Evolutionary conservation across 2,329 filamentous ascomycete species (phyloP).

Genomic region (Sclerotinia sclerotiorum): DNA sequence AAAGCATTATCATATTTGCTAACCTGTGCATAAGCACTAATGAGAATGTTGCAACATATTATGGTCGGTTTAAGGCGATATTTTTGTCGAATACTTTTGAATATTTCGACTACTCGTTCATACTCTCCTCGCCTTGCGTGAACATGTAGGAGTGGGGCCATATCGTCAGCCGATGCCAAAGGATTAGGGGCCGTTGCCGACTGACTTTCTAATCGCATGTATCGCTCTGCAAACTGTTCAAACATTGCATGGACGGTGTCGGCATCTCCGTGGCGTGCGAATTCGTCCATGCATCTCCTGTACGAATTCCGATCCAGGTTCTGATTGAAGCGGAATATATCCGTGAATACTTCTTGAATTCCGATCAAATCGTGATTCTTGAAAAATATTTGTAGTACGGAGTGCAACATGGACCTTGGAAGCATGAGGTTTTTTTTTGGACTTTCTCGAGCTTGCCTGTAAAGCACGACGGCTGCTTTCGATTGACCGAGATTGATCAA

Average conservation of each 20-base stretch:
- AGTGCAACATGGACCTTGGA: constrained; percentile 32
- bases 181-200: background rate
- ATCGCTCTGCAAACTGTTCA: constrained; percentile 40
- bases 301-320: constrained; percentile 39
- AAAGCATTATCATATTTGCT: constrained; percentile 67
- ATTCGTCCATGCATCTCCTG: constrained; percentile 42
- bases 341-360: constrained; percentile 43
- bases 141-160: constrained; percentile 65
- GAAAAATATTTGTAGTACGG: constrained; percentile 40
- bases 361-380: constrained; percentile 38
- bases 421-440: constrained; percentile 26
- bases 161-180: constrained; percentile 30
- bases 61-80: constrained; percentile 58
- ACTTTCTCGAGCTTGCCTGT: constrained; percentile 31
- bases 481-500: constrained; percentile 30
- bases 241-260: constrained; percentile 47
- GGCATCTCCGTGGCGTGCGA: constrained; percentile 49
- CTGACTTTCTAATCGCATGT: constrained; percentile 16
- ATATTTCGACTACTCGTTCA: constrained; percentile 56
- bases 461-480: constrained; percentile 31
- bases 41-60: constrained; percentile 71
- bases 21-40: constrained; percentile 67
- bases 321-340: constrained; percentile 40
- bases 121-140: constrained; percentile 69
- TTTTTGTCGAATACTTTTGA: constrained; percentile 58